These are phyloP conservation scores for Fusarium ambrosium DNA, from an alignment of 2,329 filamentous ascomycete genomes.

Conservation along the genomic window DNA sequence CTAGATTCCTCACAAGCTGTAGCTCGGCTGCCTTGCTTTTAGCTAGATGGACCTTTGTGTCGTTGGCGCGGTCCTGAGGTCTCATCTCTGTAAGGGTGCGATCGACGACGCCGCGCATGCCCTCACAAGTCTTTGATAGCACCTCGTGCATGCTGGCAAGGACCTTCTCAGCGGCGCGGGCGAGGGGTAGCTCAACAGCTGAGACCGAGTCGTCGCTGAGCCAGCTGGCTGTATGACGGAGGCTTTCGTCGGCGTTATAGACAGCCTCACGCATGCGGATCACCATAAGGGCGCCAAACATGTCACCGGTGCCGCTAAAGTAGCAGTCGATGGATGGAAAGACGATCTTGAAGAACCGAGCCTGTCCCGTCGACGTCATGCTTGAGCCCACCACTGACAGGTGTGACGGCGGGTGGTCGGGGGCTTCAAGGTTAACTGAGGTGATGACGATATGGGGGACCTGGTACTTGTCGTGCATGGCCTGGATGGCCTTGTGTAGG, in stretches of 20 bases:
- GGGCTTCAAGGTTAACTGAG: conserved; percentile 78
- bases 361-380: conserved; percentile 70
- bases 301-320: conserved; percentile 97
- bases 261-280: conserved; percentile 90
- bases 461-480: conserved; percentile 80
- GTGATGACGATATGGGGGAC: conserved; percentile 95
- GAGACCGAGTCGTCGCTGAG: conserved; percentile 78
- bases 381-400: conserved; percentile 85
- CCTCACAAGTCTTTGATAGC: conserved; percentile 75
- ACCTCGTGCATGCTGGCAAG: conserved; percentile 93
- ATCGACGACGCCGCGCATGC: conserved; percentile 67
- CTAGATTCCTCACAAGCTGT: conserved; percentile 81
- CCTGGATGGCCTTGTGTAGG: conserved; percentile 80
- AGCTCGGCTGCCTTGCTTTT: conserved; percentile 91
- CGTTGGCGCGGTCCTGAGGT: conserved; percentile 60
- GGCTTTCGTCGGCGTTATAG: conserved; percentile 51
- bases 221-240: conserved; percentile 76
- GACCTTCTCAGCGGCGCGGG: conserved; percentile 86
- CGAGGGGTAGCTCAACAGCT: conserved; percentile 82
- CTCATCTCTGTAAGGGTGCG: conserved; percentile 58
- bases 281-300: conserved; percentile 95
- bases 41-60: conserved; percentile 74
- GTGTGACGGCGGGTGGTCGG: conserved; percentile 62
- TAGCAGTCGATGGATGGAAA: conserved; percentile 92
- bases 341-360: conserved; percentile 89